A percentile compares a stretch with the other conserved stretches of the same genome.
Conservation (phyloP, 2,329 filamentous ascomycete species). For the Cucurbitaria berberidis region DNA sequence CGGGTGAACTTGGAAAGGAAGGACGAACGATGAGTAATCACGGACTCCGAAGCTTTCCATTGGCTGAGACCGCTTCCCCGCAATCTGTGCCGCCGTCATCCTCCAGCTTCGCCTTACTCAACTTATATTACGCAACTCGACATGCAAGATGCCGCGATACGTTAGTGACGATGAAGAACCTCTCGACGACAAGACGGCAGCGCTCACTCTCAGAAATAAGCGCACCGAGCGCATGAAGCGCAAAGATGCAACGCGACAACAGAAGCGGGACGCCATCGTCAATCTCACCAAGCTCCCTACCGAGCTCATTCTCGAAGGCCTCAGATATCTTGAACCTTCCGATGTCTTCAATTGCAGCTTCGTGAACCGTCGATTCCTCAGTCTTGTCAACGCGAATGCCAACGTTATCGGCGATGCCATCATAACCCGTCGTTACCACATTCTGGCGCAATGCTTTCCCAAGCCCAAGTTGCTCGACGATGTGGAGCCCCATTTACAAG, state of each 20-base stretch:
- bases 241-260: constrained; percentile 41
- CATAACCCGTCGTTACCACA: constrained; percentile 56
- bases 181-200: constrained; percentile 58
- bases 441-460: constrained; percentile 60
- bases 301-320: constrained; percentile 59
- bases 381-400: constrained; percentile 56
- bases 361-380: constrained; percentile 51
- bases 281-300: constrained; percentile 58
- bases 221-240: constrained; percentile 58
- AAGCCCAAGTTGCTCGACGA: constrained; percentile 55
- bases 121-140: neutral
- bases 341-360: constrained; percentile 58
- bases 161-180: constrained; percentile 49
- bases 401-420: constrained; percentile 53
- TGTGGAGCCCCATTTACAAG: constrained; percentile 46
- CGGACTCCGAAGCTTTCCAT: constrained; percentile 11
- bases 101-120: neutral
- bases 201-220: constrained; percentile 59
- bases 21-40: neutral
- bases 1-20: too few species aligned
- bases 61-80: constrained; percentile 11
- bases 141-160: constrained; percentile 29
- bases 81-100: constrained; percentile 10
- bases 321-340: constrained; percentile 57
- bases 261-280: constrained; percentile 38